These are phyloP conservation scores for Aspergillus diversus DNA, from an alignment of 495 filamentous ascomycete genomes.

Conservation along the genomic window DNA sequence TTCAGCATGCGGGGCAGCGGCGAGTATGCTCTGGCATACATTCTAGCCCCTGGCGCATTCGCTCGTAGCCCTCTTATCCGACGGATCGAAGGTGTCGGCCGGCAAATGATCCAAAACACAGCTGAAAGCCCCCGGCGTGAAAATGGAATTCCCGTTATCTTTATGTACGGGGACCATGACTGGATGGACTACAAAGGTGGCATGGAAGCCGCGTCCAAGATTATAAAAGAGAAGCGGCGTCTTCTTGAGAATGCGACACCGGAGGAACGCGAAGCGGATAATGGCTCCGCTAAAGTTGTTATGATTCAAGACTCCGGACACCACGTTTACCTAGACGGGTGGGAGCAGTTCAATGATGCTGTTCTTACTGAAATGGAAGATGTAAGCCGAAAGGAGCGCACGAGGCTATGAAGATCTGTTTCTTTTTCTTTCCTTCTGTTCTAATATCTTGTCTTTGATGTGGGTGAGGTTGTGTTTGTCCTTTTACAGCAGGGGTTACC, in stretches of 20 bases:
- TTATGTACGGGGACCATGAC: slow-evolving; percentile 96
- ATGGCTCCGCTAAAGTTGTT: slow-evolving; percentile 82
- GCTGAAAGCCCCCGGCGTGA: slow-evolving; percentile 50
- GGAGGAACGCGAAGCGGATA: slow-evolving; percentile 71
- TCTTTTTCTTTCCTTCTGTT: not conserved
- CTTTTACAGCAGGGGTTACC: slow-evolving; percentile 11
- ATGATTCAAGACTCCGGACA: slow-evolving; percentile 84
- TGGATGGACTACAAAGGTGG: slow-evolving; percentile 98
- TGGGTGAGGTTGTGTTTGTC: not conserved
- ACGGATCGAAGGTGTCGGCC: slow-evolving; percentile 82
- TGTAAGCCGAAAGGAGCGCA: slow-evolving; percentile 50
- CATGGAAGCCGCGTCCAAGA: slow-evolving; percentile 76
- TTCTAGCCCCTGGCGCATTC: slow-evolving; percentile 91
- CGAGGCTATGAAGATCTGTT: slow-evolving; percentile 9
- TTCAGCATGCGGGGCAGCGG: slow-evolving; percentile 91
- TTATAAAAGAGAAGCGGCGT: slow-evolving; percentile 67
- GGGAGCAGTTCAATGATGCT: slow-evolving; percentile 83
- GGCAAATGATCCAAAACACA: slow-evolving; percentile 53
- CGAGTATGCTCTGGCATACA: slow-evolving; percentile 91
- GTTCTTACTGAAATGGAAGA: slow-evolving; percentile 71
- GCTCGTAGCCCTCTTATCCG: slow-evolving; percentile 87
- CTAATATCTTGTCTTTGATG: not conserved
- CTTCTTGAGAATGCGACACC: slow-evolving; percentile 60
- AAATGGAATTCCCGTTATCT: slow-evolving; percentile 78
- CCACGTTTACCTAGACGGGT: slow-evolving; percentile 90